Evolutionary conservation across 2,329 filamentous ascomycete genomes (phyloP).

Genomic region (Calonectria pseudoturangicola): DNA sequence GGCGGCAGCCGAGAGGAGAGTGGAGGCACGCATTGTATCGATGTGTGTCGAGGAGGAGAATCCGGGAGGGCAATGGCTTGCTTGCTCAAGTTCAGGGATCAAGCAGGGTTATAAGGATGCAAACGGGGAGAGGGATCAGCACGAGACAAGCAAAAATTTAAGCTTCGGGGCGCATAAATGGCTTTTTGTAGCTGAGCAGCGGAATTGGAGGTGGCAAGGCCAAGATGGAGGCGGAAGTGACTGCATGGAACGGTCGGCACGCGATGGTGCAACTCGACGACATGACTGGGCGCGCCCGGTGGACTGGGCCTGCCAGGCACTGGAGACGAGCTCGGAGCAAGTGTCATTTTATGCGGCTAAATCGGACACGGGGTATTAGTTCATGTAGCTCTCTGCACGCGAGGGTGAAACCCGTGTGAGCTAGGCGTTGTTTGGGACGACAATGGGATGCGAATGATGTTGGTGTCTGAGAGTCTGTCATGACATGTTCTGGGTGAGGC

Average conservation of each 20-base stretch:
- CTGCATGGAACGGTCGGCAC: constrained; percentile 27
- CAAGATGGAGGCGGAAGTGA: constrained; percentile 15
- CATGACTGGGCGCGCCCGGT: constrained; percentile 23
- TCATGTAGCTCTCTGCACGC: constrained; percentile 11
- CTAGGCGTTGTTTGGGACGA: constrained; percentile 5
- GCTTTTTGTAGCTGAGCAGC: constrained; percentile 37
- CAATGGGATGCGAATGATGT: neutral
- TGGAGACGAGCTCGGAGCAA: constrained; percentile 11
- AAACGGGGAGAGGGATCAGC: neutral
- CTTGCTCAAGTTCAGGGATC: neutral
- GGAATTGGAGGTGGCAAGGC: constrained; percentile 10
- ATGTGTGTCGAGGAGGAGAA: constrained; percentile 10
- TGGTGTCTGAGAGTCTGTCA: constrained; percentile 16
- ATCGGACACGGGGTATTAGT: constrained; percentile 26
- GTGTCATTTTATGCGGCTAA: constrained; percentile 25
- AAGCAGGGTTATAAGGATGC: neutral
- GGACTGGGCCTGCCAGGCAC: constrained; percentile 25
- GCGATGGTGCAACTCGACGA: constrained; percentile 31
- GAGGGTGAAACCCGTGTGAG: constrained; percentile 28
- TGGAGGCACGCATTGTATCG: constrained; percentile 59
- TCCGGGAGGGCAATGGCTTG: constrained; percentile 7
- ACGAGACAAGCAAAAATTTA: neutral
- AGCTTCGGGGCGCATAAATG: constrained; percentile 33
- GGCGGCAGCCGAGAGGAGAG: constrained; percentile 60
- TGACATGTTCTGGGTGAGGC: constrained; percentile 22